Conservation (phyloP, 2,329 filamentous ascomycete genomes). For the Xylariales sp. region DNA sequence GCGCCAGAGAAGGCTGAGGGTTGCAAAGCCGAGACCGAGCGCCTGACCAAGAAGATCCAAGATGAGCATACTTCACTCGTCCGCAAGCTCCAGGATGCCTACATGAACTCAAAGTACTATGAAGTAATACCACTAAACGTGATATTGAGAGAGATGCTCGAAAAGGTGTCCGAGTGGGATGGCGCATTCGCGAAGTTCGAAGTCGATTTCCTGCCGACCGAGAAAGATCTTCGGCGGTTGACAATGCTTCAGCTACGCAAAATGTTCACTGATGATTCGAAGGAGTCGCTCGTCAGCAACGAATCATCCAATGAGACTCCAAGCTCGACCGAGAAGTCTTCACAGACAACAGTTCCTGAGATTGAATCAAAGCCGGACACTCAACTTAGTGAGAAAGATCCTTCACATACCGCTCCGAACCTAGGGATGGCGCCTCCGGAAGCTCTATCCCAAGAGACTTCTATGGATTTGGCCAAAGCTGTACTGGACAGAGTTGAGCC, state of each 20-base stretch:
- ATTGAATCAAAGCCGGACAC: slow-evolving; percentile 16
- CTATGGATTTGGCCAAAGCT: slow-evolving; percentile 26
- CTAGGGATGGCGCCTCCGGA: slow-evolving; percentile 14
- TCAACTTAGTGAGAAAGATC: slow-evolving; percentile 17
- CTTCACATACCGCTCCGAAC: slow-evolving; percentile 13
- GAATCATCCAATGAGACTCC: slow-evolving; percentile 59
- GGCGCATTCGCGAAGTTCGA: slow-evolving; percentile 87
- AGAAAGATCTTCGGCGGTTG: slow-evolving; percentile 90
- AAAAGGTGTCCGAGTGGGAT: slow-evolving; percentile 93
- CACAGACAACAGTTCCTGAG: slow-evolving; percentile 29
- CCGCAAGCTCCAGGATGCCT: slow-evolving; percentile 78
- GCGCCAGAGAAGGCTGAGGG: slow-evolving; percentile 79
- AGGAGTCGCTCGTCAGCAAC: slow-evolving; percentile 65
- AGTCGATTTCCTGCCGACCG: slow-evolving; percentile 83
- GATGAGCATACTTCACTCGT: slow-evolving; percentile 76
- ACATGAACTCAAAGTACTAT: slow-evolving; percentile 92
- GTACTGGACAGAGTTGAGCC: slow-evolving; percentile 44
- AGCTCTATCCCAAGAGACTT: slow-evolving; percentile 23
- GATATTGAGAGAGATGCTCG: slow-evolving; percentile 83
- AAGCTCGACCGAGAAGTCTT: slow-evolving; percentile 43
- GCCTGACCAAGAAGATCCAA: slow-evolving; percentile 70
- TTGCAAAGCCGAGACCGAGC: slow-evolving; percentile 78
- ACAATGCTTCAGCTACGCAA: slow-evolving; percentile 91
- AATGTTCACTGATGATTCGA: slow-evolving; percentile 87
- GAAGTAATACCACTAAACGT: slow-evolving; percentile 92